Conservation (phyloP, 352 stramenopile genomes). For the Pelagophyceae sp. region DNA sequence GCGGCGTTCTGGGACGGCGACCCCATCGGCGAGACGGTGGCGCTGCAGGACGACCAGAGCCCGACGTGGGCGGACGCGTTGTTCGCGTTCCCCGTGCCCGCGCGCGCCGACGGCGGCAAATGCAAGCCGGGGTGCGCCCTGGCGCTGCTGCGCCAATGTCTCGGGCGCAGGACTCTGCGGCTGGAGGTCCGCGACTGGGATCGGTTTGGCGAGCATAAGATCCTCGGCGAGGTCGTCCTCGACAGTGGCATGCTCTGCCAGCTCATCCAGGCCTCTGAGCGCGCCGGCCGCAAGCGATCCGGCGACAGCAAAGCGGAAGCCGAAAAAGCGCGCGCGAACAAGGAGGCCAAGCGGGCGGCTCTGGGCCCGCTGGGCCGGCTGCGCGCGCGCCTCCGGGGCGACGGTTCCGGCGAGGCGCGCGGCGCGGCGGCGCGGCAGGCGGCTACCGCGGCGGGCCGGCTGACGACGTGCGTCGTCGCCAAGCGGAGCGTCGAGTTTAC, state of each 20-base stretch:
- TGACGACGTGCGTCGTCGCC: background rate
- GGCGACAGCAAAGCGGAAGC: background rate
- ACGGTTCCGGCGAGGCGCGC: too few relatives aligned
- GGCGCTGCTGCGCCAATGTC: background rate
- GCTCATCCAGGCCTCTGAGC: background rate
- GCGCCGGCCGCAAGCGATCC: background rate
- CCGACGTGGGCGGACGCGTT: background rate
- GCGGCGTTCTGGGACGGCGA: background rate
- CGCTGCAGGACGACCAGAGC: background rate
- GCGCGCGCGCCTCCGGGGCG: too few relatives aligned
- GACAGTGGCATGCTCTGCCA: background rate
- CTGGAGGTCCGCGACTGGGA: conserved; percentile 6
- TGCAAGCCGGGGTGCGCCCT: background rate
- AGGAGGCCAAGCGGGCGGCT: too few relatives aligned
- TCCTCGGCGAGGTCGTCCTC: background rate
- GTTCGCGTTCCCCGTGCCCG: background rate
- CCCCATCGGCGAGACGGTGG: background rate
- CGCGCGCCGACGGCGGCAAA: background rate
- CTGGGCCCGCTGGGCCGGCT: too few relatives aligned
- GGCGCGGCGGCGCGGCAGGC: background rate
- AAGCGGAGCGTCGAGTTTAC: background rate
- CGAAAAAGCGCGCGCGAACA: too few relatives aligned
- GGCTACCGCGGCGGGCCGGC: background rate
- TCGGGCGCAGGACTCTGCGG: background rate
- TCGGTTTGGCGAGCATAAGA: background rate